Evolutionary conservation across 2,329 filamentous ascomycete species (phyloP).

Genomic region (Hypoxylon sp.): DNA sequence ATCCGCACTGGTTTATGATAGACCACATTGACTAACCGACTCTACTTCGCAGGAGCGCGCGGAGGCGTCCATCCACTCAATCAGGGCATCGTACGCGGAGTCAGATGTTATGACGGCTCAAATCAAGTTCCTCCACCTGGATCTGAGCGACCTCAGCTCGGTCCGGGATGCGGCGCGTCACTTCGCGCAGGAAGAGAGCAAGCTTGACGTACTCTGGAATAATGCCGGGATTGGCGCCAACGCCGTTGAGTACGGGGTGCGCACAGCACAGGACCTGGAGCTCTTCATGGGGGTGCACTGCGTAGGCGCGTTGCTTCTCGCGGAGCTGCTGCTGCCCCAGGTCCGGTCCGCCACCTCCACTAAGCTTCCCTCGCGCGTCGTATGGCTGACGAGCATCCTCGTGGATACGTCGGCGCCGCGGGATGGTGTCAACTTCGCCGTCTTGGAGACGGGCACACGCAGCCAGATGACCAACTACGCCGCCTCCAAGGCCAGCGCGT

Average conservation of each 20-base stretch:
- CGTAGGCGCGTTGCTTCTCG: conserved; percentile 50
- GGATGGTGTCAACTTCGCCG: conserved; percentile 52
- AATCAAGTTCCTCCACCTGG: conserved; percentile 44
- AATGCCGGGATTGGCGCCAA: conserved; percentile 33
- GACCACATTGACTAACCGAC: conserved; percentile 3
- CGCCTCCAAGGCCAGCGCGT: conserved; percentile 57
- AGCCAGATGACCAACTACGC: conserved; percentile 52
- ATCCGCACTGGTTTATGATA: conserved; percentile 5
- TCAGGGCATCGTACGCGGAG: conserved; percentile 37
- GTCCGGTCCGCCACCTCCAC: conserved; percentile 51
- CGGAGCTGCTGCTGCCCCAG: conserved; percentile 55
- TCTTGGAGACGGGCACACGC: conserved; percentile 44
- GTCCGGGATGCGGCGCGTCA: conserved; percentile 19
- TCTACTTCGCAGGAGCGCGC: conserved; percentile 49
- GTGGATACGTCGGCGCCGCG: conserved; percentile 49
- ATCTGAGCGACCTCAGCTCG: conserved; percentile 42
- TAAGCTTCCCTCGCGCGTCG: conserved; percentile 36
- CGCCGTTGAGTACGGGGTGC: conserved; percentile 15
- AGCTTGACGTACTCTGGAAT: conserved; percentile 38
- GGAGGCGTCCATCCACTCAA: conserved; percentile 54
- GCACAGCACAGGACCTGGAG: conserved; percentile 33
- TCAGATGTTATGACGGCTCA: conserved; percentile 24
- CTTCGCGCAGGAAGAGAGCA: conserved; percentile 29
- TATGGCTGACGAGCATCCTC: conserved; percentile 52
- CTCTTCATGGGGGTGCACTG: conserved; percentile 30